phyloP scores from a whole-genome alignment of 768 basidiomycete genomes.

The Russula lepida region DNA sequence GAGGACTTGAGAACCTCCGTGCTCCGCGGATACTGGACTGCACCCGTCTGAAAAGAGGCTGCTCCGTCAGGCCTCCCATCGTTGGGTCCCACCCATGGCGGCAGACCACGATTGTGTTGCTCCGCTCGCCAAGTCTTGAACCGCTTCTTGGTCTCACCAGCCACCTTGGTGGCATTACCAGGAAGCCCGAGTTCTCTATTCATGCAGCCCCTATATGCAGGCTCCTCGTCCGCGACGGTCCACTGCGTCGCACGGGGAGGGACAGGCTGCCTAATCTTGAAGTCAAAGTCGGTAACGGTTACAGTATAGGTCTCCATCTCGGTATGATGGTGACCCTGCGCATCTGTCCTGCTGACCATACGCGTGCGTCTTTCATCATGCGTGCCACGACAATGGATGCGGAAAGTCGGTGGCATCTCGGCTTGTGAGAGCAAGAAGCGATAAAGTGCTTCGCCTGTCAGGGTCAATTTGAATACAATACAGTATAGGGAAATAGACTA shows the following conservation, averaged over 20 bases:
- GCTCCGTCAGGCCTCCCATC: not conserved
- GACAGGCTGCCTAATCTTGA: slow-evolving; percentile 46
- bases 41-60: not conserved
- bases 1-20: slow-evolving; percentile 20
- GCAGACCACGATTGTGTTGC: slow-evolving; percentile 40
- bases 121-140: slow-evolving; percentile 40
- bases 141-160: slow-evolving; percentile 34
- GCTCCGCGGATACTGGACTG: not conserved
- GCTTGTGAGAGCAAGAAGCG: slow-evolving; percentile 62
- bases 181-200: slow-evolving; percentile 43
- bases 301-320: slow-evolving; percentile 48
- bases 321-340: slow-evolving; percentile 29
- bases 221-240: slow-evolving; percentile 53
- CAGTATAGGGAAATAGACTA: not conserved
- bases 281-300: slow-evolving; percentile 60
- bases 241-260: slow-evolving; percentile 41
- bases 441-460: slow-evolving; percentile 61
- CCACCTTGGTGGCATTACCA: slow-evolving; percentile 33
- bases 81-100: slow-evolving; percentile 36
- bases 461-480: not conserved
- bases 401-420: slow-evolving; percentile 35
- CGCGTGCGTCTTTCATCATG: slow-evolving; percentile 48
- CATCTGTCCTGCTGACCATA: slow-evolving; percentile 33
- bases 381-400: slow-evolving; percentile 44
- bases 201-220: slow-evolving; percentile 59